A percentile compares a stretch with the other conserved stretches of the same genome.
These are phyloP conservation scores for Hymenoscyphus repandus DNA, from an alignment of 2,329 filamentous ascomycete species.

Conservation along the genomic window DNA sequence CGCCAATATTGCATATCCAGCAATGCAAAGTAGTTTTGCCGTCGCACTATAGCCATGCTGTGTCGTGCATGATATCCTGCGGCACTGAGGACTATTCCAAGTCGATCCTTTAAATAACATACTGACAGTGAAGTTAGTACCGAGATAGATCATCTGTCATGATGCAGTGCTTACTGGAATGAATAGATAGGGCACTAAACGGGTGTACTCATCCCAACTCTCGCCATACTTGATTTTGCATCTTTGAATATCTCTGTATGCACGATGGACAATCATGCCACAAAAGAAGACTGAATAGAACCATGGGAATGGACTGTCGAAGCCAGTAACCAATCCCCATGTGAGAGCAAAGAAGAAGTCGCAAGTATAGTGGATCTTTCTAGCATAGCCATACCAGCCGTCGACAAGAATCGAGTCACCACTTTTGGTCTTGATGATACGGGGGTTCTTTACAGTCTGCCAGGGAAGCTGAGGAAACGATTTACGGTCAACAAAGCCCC, in stretches of 20 bases:
- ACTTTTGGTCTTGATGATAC: constrained; percentile 65
- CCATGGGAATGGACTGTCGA: constrained; percentile 76
- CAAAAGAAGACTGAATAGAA: constrained; percentile 80
- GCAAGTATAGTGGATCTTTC: constrained; percentile 73
- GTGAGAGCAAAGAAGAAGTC: constrained; percentile 69
- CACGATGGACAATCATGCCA: constrained; percentile 72
- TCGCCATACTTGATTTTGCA: constrained; percentile 75
- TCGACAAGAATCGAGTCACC: constrained; percentile 76
- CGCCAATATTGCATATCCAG: no score
- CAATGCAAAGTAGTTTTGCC: no score
- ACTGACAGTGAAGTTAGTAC: neutral
- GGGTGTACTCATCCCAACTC: constrained; percentile 74
- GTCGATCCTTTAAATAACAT: neutral
- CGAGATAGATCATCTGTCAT: neutral
- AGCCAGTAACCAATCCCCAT: constrained; percentile 74
- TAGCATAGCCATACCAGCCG: constrained; percentile 78
- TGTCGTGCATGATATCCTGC: no score
- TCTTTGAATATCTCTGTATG: constrained; percentile 64
- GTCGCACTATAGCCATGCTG: no score
- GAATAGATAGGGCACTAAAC: constrained; percentile 72
- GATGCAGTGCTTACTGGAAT: constrained; percentile 51
- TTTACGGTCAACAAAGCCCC: constrained; percentile 63
- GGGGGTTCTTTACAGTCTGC: constrained; percentile 76
- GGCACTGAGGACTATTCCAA: no score
- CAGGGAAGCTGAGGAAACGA: constrained; percentile 90